Percentiles rank a stretch among this genome's conserved stretches.
Conservation (phyloP, 2,329 filamentous ascomycete genomes). For the Emergomyces pasteurianus region DNA sequence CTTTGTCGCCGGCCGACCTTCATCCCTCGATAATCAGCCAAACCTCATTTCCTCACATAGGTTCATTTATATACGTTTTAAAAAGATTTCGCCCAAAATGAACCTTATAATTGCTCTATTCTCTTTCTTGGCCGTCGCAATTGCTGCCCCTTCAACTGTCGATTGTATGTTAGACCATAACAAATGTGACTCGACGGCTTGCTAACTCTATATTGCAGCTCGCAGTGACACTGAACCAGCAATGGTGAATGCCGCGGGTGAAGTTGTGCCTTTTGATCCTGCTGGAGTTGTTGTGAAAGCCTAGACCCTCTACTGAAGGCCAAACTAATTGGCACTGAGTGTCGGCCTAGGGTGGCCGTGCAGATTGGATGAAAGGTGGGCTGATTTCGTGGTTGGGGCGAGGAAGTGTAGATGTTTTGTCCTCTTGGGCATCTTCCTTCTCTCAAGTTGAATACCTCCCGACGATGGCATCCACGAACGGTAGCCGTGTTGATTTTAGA, state of each 20-base stretch:
- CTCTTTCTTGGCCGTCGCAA: conserved; percentile 8
- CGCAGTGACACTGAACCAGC: conserved; percentile 9
- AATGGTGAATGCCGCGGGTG: conserved; percentile 8
- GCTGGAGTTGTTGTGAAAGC: conserved; percentile 7
- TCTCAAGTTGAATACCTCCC: neutral
- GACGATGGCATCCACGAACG: neutral
- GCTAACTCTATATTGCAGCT: neutral
- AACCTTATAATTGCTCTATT: conserved; percentile 9
- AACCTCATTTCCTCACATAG: neutral
- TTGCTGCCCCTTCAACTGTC: conserved; percentile 8
- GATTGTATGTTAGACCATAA: conserved; percentile 6
- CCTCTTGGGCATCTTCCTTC: neutral
- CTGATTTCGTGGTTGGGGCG: neutral
- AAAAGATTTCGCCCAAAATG: conserved; percentile 5
- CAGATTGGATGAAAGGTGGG: neutral
- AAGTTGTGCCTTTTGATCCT: conserved; percentile 10
- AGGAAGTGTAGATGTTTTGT: neutral
- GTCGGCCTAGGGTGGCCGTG: neutral
- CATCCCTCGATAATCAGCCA: neutral
- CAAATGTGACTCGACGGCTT: no score
- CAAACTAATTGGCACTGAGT: neutral
- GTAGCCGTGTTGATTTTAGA: neutral
- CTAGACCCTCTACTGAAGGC: neutral
- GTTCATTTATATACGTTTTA: neutral
- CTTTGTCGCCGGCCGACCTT: conserved; percentile 10